These are phyloP conservation scores for Panicum miliaceum DNA, from an alignment of 176 grass and related monocot species.

Conservation along the genomic window DNA sequence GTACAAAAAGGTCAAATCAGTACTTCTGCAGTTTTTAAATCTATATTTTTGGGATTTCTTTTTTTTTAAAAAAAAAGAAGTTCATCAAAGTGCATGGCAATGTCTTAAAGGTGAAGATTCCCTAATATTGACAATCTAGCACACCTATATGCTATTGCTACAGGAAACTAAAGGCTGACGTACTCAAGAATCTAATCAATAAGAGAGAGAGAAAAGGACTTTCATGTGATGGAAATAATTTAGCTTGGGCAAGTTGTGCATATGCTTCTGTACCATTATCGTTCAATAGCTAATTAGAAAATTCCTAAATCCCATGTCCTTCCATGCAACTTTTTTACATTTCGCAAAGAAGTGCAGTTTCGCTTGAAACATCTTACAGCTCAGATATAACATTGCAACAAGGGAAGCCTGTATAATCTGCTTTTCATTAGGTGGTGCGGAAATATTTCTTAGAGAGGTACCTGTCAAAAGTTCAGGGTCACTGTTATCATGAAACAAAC, in stretches of 20 bases:
- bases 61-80: background rate
- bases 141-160: slow-evolving; percentile 29
- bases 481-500: background rate
- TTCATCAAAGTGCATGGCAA: background rate
- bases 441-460: slow-evolving; percentile 5
- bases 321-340: background rate
- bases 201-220: slow-evolving; percentile 31
- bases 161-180: slow-evolving; percentile 30
- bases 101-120: background rate
- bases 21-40: background rate
- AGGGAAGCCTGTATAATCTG: background rate
- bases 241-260: slow-evolving; percentile 24
- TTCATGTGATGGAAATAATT: slow-evolving; percentile 53
- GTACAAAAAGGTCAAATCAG: background rate
- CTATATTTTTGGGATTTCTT: background rate
- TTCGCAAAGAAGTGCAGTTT: background rate
- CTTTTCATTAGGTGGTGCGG: background rate
- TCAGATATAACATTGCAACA: background rate
- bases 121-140: slow-evolving; percentile 36
- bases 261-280: background rate
- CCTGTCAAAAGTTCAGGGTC: background rate
- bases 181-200: slow-evolving; percentile 45
- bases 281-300: background rate
- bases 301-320: background rate
- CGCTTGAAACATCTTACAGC: background rate